Evolutionary conservation across 2,329 filamentous ascomycete species (phyloP), one percentile per base, ranked within the genome.

Genomic region (Elsinoe necatrix): DNA sequence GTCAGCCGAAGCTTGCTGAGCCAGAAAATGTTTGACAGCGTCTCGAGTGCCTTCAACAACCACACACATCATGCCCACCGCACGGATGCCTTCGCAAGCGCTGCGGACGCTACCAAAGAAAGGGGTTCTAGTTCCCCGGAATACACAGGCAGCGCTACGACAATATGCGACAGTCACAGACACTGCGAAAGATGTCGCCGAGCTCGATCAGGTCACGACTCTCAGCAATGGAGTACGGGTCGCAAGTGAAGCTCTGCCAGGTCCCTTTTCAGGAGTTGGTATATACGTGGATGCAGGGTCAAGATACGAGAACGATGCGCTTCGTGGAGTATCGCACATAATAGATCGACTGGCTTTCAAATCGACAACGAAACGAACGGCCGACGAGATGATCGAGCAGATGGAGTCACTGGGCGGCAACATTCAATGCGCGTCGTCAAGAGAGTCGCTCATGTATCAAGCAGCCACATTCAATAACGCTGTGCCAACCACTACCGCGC

Each of bases 371-470:
- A 75, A 77, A 34, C 83, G 84, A 59, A 82, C 82, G 0, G 83
- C 84, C 57, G 91, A 96, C 71, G 78, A 90, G 63, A 93, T 97
- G 84, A 77, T 95, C 18, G 89, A 95, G 71, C 79, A 84, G 31
- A 80, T 96, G 31, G 93, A 97, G 72, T 85, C 84, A 0, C 77
- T 98, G 2, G 93, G 93, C 34, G 93, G 93, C 29, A 96, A 96
- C 70, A 92, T 98, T 59, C 91, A 97, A 73, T 98, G 93, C 73
- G 91, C 92, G 9, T 96, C 91, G 1, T 95, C 90, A 1, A 81
- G 93, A 62, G 93, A 98, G 73, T 89, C 89, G 57, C 82, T 98
- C 74, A 98, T 98, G 93, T 98, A 98, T 76, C 93, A 98, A 72
- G 89, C 90, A 1, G 93, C 93, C 23, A 96, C 91, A 27, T 98